Evolutionary conservation across 208 protist genomes (phyloP).

Genomic region (Endotrypanum monterogeii): DNA sequence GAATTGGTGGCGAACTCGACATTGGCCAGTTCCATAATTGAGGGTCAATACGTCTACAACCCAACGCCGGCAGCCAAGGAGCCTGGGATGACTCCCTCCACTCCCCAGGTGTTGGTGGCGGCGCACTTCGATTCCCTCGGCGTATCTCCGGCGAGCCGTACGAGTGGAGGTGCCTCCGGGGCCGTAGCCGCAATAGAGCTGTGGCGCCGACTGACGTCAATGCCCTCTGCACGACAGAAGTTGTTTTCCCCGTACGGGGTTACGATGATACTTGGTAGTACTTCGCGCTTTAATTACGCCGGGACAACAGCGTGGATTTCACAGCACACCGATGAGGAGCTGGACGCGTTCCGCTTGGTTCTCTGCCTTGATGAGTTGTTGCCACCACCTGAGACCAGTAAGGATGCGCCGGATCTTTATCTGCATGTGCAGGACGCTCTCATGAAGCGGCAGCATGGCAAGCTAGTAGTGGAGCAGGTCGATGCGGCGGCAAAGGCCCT

Average conservation of each 20-base stretch:
- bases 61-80: constrained; percentile 30
- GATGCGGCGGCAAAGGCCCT: constrained; percentile 37
- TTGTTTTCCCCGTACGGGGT: constrained; percentile 39
- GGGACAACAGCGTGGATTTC: constrained; percentile 60
- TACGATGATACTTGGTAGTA: constrained; percentile 66
- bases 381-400: constrained; percentile 11
- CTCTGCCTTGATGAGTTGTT: constrained; percentile 83
- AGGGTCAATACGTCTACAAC: constrained; percentile 38
- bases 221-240: constrained; percentile 13
- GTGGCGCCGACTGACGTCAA: constrained; percentile 59
- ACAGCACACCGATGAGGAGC: constrained; percentile 42
- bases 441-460: constrained; percentile 47
- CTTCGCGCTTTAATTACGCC: constrained; percentile 77
- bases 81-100: constrained; percentile 1
- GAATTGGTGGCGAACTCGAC: constrained; percentile 38
- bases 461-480: constrained; percentile 49
- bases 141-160: constrained; percentile 52
- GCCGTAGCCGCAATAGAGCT: constrained; percentile 72
- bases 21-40: constrained; percentile 36
- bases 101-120: constrained; percentile 61
- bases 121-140: constrained; percentile 79
- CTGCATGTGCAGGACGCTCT: constrained; percentile 81
- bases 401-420: constrained; percentile 45
- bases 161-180: constrained; percentile 52
- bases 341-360: constrained; percentile 54